Evolutionary conservation across 1,284 basidiomycete species (phyloP), one percentile per base, ranked within the genome.

Genomic region (Rhodotorula sp.): DNA sequence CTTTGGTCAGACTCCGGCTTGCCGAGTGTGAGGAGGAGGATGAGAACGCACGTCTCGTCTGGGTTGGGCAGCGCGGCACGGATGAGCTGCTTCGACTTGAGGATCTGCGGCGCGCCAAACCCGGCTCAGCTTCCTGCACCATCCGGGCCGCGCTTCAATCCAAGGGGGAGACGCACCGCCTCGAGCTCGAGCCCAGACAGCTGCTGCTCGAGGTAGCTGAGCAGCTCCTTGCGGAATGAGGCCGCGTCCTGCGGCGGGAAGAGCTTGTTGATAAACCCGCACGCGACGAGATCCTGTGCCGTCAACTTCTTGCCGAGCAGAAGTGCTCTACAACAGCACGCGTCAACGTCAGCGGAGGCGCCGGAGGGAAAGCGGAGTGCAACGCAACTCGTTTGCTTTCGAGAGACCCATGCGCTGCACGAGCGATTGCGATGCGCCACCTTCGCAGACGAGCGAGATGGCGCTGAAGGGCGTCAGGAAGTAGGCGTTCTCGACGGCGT

Each of bases 381-480:
- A 14, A 4, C 14, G 53, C 52, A 17, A 72, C 71, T 75, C 74
- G 66, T 74, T 76, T 16, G 74, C 74, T 41, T 70, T 70, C 2
- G 64, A 54, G 46, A 74, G 53, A 19, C 74, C 74, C 72, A 76
- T 72, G 27, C 74, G 67, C 25, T 73, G 67, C 14, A 71, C 70
- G 49, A 76, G 74, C 2, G 64, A 55, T 27, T 71, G 64, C 3
- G 66, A 68, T 0, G 74, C 68, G 12, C 72, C 72, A 12, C 74
- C 74, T 25, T 74, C 71, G 61, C 68, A 70, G 27, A 73, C 74
- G 57, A 76, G 70, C 9, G 72, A 72, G 44, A 76, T 73, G 17
- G 72, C 66, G 4, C 67, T 63, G 56, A 76, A 76, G 12, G 74
- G 74, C 0, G 74, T 76, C 23, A 76, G 52, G 50, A 76, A 65